phyloP scores from a whole-genome alignment of 2,329 filamentous ascomycete genomes.

The Alternaria tenuissima region DNA sequence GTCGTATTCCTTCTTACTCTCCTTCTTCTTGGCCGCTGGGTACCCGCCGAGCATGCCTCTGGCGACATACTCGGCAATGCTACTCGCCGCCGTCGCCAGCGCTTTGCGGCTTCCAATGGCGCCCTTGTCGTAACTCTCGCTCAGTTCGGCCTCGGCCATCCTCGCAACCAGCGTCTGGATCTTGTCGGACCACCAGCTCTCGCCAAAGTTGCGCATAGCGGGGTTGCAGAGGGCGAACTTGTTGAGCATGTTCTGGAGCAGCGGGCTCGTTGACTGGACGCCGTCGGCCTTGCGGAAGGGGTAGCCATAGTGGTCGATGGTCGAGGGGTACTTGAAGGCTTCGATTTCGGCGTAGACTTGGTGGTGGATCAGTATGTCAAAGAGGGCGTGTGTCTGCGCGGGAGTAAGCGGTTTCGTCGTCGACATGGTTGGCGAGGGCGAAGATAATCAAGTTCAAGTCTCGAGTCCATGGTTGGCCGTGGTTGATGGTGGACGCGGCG shows the following conservation, averaged over 20 bases:
- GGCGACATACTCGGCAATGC: constrained; percentile 73
- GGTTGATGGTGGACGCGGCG: constrained; percentile 17
- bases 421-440: constrained; percentile 22
- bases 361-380: constrained; percentile 64
- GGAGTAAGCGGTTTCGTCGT: constrained; percentile 49
- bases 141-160: constrained; percentile 73
- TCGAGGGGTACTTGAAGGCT: constrained; percentile 71
- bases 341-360: constrained; percentile 72
- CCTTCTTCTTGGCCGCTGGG: constrained; percentile 50
- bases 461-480: constrained; percentile 5
- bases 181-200: constrained; percentile 55
- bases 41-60: constrained; percentile 72
- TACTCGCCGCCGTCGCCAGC: constrained; percentile 74
- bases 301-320: constrained; percentile 73
- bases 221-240: constrained; percentile 72
- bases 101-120: constrained; percentile 77
- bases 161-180: constrained; percentile 44
- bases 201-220: constrained; percentile 68
- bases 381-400: constrained; percentile 59
- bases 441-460: neutral
- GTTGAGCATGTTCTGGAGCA: constrained; percentile 73
- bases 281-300: constrained; percentile 65
- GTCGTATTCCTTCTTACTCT: constrained; percentile 62
- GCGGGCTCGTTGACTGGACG: constrained; percentile 64
- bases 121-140: constrained; percentile 84